These are phyloP conservation scores for Inga laurina DNA, from an alignment of 306 rosid genomes.

Conservation along the genomic window DNA sequence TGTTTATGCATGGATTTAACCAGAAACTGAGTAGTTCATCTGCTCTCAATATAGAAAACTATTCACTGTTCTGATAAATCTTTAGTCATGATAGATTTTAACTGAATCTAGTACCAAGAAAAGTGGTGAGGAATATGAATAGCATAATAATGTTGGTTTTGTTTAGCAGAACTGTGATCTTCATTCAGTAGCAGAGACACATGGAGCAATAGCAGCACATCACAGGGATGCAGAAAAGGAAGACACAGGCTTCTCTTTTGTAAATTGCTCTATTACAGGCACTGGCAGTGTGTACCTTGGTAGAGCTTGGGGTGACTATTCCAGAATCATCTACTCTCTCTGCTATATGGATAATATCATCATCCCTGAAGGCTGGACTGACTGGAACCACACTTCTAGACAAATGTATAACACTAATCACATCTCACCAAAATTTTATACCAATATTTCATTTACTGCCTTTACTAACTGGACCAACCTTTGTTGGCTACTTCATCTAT, in stretches of 20 bases:
- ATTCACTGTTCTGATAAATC: neutral
- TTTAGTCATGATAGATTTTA: too few species aligned
- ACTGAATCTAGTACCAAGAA: too few species aligned
- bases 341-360: conserved; percentile 61
- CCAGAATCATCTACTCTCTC: conserved; percentile 70
- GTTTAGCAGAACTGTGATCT: conserved; percentile 62
- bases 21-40: neutral
- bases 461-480: too few species aligned
- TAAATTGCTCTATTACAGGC: conserved; percentile 66
- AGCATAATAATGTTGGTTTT: neutral
- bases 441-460: too few species aligned
- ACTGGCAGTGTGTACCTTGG: conserved; percentile 68
- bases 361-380: conserved; percentile 75
- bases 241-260: conserved; percentile 78
- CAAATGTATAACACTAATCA: conserved; percentile 39
- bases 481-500: neutral
- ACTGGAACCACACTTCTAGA: conserved; percentile 72
- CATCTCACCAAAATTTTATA: neutral
- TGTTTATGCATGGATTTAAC: neutral
- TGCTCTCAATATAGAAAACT: neutral
- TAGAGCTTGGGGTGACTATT: conserved; percentile 89
- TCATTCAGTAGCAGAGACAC: conserved; percentile 55
- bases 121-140: too few species aligned
- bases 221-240: conserved; percentile 60
- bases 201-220: conserved; percentile 94